A percentile compares a stretch with the other conserved stretches of the same genome.
These are phyloP conservation scores for Dendrobium chrysotoxum DNA, from an alignment of 106 monocot species.

Conservation along the genomic window DNA sequence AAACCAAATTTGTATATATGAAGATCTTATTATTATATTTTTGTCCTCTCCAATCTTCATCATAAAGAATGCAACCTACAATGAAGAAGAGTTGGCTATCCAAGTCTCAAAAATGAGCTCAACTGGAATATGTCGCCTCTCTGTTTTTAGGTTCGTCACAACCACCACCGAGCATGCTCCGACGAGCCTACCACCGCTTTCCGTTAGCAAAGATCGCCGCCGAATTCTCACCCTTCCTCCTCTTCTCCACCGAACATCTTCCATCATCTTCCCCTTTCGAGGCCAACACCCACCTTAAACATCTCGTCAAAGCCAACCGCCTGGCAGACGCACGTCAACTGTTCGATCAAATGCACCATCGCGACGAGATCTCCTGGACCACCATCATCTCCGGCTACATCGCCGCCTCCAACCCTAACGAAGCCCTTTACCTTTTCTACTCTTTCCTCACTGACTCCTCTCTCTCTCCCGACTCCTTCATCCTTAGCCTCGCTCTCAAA, in stretches of 20 bases:
- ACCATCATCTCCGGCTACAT: slow-evolving; percentile 63
- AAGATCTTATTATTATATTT: too few relatives aligned
- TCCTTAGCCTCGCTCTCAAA: slow-evolving; percentile 60
- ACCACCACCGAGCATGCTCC: neutral
- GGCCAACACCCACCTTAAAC: slow-evolving; percentile 27
- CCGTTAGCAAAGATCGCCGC: neutral
- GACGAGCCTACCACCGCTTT: neutral
- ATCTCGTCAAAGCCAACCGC: slow-evolving; percentile 23
- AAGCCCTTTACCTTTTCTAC: slow-evolving; percentile 57
- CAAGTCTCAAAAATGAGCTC: neutral
- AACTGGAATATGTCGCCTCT: neutral
- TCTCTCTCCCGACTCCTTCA: slow-evolving; percentile 41
- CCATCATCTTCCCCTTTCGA: slow-evolving; percentile 13
- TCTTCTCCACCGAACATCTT: neutral
- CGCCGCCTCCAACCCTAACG: slow-evolving; percentile 18
- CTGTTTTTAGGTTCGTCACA: neutral
- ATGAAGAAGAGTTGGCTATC: neutral
- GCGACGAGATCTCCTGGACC: slow-evolving; percentile 58
- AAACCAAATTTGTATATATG: too few relatives aligned
- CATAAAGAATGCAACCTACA: neutral
- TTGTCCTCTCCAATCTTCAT: too few relatives aligned
- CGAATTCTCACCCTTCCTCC: neutral
- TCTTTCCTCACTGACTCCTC: slow-evolving; percentile 15
- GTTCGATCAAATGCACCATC: slow-evolving; percentile 46
- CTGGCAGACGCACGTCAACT: slow-evolving; percentile 32